These are phyloP conservation scores for Aphanomyces euteiches DNA, from an alignment of 352 stramenopile genomes.

Conservation along the genomic window DNA sequence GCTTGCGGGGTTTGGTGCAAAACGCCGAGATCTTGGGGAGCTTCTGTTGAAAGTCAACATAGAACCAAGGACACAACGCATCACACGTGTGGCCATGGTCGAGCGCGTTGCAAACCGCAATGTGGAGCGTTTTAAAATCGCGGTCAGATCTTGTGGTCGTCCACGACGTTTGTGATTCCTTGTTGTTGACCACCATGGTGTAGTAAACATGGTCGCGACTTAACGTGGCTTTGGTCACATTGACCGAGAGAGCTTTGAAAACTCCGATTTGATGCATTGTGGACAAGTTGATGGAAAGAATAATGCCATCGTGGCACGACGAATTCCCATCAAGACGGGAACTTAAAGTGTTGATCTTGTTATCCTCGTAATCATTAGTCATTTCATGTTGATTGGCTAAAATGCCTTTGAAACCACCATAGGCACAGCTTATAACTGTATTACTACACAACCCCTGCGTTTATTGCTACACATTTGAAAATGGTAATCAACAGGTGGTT, in stretches of 20 bases:
- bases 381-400: neutral
- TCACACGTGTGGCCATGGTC: slow-evolving; percentile 15
- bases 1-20: neutral
- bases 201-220: neutral
- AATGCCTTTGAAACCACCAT: neutral
- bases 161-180: neutral
- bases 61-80: slow-evolving; percentile 16
- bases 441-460: too few species aligned
- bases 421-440: neutral
- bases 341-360: neutral
- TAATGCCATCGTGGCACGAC: neutral
- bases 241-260: slow-evolving; percentile 7
- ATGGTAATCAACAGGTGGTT: too few species aligned
- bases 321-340: neutral
- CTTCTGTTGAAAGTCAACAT: slow-evolving; percentile 4
- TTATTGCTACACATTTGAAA: too few species aligned
- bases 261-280: neutral
- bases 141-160: slow-evolving; percentile 1
- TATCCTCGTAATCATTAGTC: neutral
- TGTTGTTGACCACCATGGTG: slow-evolving; percentile 4
- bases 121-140: neutral
- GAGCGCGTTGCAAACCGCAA: neutral
- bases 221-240: neutral
- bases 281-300: neutral
- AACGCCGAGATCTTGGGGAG: neutral